Conservation (phyloP, 352 stramenopile genomes). For the Thalassiosira pacifica region DNA sequence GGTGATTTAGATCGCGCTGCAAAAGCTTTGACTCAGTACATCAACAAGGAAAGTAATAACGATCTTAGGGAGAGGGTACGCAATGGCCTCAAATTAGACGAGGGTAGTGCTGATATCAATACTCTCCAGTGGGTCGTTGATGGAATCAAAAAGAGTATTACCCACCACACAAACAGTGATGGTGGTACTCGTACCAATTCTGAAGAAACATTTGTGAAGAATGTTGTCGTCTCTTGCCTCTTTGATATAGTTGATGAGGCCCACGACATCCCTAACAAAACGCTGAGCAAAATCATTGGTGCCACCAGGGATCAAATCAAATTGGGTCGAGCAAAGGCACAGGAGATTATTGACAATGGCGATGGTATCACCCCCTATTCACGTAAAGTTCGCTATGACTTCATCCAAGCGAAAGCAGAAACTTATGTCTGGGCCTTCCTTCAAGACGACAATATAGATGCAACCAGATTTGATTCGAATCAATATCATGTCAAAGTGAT, state of each 20-base stretch:
- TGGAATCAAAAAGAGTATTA: conserved; percentile 24
- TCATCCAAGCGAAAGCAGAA: conserved; percentile 1
- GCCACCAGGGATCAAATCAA: conserved; percentile 12
- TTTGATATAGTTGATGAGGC: neutral
- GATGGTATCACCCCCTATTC: neutral
- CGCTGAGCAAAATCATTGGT: neutral
- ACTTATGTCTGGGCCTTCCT: conserved; percentile 1
- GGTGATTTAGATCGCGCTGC: too few species aligned
- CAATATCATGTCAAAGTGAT: conserved; percentile 1
- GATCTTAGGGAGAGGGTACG: too few species aligned
- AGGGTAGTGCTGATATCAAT: too few species aligned
- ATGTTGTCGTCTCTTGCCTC: conserved; percentile 7
- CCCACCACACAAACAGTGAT: conserved; percentile 12
- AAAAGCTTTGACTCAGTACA: too few species aligned
- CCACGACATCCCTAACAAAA: neutral
- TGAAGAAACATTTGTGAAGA: conserved; percentile 39
- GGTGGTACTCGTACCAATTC: conserved; percentile 24
- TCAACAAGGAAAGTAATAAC: too few species aligned
- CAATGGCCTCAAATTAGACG: too few species aligned
- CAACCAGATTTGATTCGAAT: conserved; percentile 32
- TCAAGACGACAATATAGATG: conserved; percentile 3
- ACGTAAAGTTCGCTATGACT: conserved; percentile 3
- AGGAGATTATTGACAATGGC: neutral
- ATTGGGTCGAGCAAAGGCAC: neutral
- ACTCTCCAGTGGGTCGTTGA: conserved; percentile 3